Percentiles rank a stretch among this genome's conserved stretches.
These are phyloP conservation scores for Cytospora paraplurivora DNA, from an alignment of 2,329 filamentous ascomycete genomes.

Conservation along the genomic window DNA sequence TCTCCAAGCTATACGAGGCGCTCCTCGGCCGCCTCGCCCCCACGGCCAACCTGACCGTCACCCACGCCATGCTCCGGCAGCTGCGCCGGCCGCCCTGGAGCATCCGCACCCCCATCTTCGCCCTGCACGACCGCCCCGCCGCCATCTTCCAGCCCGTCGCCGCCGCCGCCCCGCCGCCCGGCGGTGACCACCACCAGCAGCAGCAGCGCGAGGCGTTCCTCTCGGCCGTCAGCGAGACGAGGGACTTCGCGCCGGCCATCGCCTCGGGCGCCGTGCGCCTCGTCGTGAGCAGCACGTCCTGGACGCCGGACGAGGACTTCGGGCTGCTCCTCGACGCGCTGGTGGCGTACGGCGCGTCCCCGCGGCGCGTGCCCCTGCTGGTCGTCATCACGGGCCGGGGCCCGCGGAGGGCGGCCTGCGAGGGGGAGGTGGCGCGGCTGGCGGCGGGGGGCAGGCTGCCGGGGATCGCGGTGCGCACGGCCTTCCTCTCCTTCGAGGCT, in stretches of 20 bases:
- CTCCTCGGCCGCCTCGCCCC: slow-evolving; percentile 68
- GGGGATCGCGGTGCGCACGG: slow-evolving; percentile 73
- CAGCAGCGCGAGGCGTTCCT: slow-evolving; percentile 64
- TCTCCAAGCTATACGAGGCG: slow-evolving; percentile 79
- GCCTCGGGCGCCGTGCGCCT: slow-evolving; percentile 63
- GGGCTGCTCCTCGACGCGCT: slow-evolving; percentile 82
- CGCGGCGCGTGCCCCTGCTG: slow-evolving; percentile 64
- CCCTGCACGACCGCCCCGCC: slow-evolving; percentile 85
- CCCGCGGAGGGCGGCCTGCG: slow-evolving; percentile 77
- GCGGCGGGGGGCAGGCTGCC: slow-evolving; percentile 63
- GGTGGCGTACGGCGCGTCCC: slow-evolving; percentile 59
- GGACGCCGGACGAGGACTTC: slow-evolving; percentile 97
- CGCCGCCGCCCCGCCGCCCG: too few species aligned
- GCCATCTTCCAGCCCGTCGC: slow-evolving; percentile 74
- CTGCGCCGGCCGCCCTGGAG: slow-evolving; percentile 65
- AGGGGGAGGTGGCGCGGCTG: slow-evolving; percentile 64
- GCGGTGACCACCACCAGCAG: too few species aligned
- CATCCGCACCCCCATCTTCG: slow-evolving; percentile 65
- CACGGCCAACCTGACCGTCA: slow-evolving; percentile 81
- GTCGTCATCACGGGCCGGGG: slow-evolving; percentile 95
- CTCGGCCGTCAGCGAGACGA: slow-evolving; percentile 64
- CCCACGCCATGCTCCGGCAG: slow-evolving; percentile 80
- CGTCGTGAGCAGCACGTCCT: slow-evolving; percentile 91
- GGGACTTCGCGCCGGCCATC: slow-evolving; percentile 60
- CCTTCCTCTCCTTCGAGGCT: slow-evolving; percentile 81